Percentiles rank a stretch among this genome's conserved stretches.
Evolutionary conservation across 2,329 filamentous ascomycete species (phyloP).

Genomic region (Botrytis fragariae): DNA sequence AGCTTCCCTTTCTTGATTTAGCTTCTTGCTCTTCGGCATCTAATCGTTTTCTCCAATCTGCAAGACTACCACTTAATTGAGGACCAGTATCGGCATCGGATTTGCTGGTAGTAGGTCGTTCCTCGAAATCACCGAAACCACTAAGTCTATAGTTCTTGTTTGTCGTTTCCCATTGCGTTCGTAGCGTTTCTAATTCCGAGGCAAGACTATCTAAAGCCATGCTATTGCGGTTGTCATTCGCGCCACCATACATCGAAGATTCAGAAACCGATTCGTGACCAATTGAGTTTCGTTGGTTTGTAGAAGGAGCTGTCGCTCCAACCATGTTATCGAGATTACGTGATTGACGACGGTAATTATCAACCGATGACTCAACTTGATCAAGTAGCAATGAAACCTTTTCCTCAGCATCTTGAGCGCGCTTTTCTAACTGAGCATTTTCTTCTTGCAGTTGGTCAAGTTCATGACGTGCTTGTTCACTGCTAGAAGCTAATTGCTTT

Average conservation of each 20-base stretch:
- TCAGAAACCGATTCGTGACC: constrained; percentile 59
- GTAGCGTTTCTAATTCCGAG: constrained; percentile 84
- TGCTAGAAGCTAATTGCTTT: constrained; percentile 55
- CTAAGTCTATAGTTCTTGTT: constrained; percentile 93
- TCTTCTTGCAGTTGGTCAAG: constrained; percentile 81
- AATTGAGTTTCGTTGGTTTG: constrained; percentile 40
- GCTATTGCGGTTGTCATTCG: constrained; percentile 53
- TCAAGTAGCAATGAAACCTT: constrained; percentile 91
- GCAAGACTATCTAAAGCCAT: constrained; percentile 86
- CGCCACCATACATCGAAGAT: constrained; percentile 47
- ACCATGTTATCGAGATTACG: constrained; percentile 54
- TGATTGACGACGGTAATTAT: constrained; percentile 83
- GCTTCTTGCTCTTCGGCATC: constrained; percentile 48
- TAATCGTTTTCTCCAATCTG: constrained; percentile 76
- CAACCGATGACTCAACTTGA: constrained; percentile 90
- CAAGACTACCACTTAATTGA: constrained; percentile 68
- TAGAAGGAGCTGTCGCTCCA: constrained; percentile 39
- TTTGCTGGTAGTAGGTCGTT: constrained; percentile 37
- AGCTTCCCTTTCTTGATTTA: not conserved
- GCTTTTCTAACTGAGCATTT: constrained; percentile 75
- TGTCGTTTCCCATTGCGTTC: constrained; percentile 91
- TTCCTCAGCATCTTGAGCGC: constrained; percentile 84
- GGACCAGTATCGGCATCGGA: constrained; percentile 41
- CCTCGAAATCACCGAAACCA: constrained; percentile 76
- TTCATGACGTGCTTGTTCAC: constrained; percentile 60